A percentile compares a stretch with the other conserved stretches of the same genome.
Conservation (phyloP, 139 green algal species). For the Micromonas pusilla region DNA sequence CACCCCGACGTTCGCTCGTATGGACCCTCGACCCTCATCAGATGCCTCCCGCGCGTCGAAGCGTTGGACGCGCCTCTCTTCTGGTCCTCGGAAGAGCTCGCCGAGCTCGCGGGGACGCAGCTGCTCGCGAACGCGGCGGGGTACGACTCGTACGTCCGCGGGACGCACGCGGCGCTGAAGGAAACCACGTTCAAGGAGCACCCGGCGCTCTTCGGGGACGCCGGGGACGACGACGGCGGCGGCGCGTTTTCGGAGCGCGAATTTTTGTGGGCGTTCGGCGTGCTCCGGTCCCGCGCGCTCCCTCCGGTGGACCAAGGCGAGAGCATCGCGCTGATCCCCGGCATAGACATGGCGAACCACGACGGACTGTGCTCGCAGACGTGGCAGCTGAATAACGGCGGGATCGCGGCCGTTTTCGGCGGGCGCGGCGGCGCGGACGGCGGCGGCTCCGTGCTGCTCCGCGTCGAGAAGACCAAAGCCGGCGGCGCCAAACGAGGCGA, state of each 20-base stretch:
- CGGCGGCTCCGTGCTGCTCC: not conserved
- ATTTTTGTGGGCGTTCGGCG: slow-evolving; percentile 20
- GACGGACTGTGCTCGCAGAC: not conserved
- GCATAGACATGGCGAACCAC: slow-evolving; percentile 15
- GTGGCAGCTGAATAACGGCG: not conserved
- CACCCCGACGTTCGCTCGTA: no score
- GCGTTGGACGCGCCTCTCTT: slow-evolving; percentile 10
- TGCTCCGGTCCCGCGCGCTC: not conserved
- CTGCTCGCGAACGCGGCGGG: slow-evolving; percentile 2
- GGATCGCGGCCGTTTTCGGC: slow-evolving; percentile 2
- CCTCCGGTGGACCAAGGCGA: not conserved
- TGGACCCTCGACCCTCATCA: no score
- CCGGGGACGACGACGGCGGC: not conserved
- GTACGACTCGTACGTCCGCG: slow-evolving; percentile 20
- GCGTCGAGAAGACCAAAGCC: not conserved
- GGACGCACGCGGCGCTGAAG: not conserved
- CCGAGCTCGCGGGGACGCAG: not conserved
- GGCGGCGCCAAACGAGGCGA: not conserved
- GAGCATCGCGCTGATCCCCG: slow-evolving; percentile 5
- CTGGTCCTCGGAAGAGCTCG: slow-evolving; percentile 8
- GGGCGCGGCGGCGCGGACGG: not conserved
- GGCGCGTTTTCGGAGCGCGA: not conserved
- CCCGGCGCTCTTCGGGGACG: not conserved
- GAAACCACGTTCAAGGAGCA: not conserved
- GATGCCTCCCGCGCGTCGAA: not conserved